A percentile compares a stretch with the other conserved stretches of the same genome.
These are phyloP conservation scores for Dothistroma pini DNA, from an alignment of 2,329 filamentous ascomycete species.

Conservation along the genomic window DNA sequence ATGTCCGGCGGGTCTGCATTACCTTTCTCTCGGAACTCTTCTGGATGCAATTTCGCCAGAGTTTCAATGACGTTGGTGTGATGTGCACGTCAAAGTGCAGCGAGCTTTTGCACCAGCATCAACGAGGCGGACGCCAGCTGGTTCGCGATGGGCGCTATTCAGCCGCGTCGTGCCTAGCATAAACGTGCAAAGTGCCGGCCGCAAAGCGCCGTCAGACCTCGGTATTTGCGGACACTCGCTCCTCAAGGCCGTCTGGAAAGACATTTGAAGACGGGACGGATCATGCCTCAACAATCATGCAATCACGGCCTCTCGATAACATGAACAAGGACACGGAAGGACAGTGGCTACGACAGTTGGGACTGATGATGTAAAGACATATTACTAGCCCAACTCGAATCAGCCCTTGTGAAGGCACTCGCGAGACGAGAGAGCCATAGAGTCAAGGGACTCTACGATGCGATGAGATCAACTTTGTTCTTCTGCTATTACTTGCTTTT, in stretches of 20 bases:
- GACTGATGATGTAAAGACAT: background rate
- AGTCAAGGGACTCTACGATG: background rate
- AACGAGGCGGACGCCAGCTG: background rate
- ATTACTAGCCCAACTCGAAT: background rate
- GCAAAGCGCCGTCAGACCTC: background rate
- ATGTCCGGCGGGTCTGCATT: background rate
- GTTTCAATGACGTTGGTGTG: background rate
- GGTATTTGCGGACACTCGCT: background rate
- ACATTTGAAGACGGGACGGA: background rate
- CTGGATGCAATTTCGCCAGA: background rate
- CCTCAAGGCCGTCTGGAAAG: background rate
- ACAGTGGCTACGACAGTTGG: background rate
- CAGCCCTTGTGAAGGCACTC: background rate
- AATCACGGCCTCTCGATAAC: background rate
- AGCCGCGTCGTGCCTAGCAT: background rate
- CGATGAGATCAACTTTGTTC: background rate
- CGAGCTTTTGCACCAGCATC: background rate
- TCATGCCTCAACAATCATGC: background rate
- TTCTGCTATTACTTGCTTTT: background rate
- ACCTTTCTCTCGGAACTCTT: background rate
- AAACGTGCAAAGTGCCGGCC: background rate
- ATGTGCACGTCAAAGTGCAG: background rate
- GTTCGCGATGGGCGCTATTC: background rate
- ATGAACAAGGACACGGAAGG: background rate
- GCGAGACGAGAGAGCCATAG: background rate